phyloP scores from a whole-genome alignment of 2,329 filamentous ascomycete genomes.

The Colletotrichum ledebouriae region DNA sequence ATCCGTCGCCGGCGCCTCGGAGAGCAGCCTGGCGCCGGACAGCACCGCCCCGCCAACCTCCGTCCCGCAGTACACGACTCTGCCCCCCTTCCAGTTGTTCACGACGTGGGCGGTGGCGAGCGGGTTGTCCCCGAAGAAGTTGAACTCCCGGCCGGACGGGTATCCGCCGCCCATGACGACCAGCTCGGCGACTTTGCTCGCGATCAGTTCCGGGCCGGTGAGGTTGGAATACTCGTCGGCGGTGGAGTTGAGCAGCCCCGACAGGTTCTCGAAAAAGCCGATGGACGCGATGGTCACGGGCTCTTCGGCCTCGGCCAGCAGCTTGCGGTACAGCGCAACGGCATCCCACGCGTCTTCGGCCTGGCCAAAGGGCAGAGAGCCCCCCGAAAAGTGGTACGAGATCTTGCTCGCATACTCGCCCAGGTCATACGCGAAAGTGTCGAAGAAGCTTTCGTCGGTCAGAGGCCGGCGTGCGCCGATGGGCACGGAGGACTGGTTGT shows the following conservation, averaged over 20 bases:
- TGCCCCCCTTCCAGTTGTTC: conserved; percentile 57
- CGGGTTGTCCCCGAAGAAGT: conserved; percentile 60
- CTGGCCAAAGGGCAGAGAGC: conserved; percentile 51
- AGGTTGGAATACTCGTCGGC: conserved; percentile 56
- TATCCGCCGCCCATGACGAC: conserved; percentile 67
- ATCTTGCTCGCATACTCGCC: conserved; percentile 63
- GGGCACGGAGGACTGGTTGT: conserved; percentile 52
- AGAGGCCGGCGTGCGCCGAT: conserved; percentile 57
- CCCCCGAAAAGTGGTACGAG: conserved; percentile 57
- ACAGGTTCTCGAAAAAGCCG: conserved; percentile 62
- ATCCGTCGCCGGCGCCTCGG: conserved; percentile 49
- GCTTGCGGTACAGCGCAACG: conserved; percentile 59
- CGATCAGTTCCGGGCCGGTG: conserved; percentile 56
- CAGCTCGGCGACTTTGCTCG: conserved; percentile 61
- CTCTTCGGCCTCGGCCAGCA: conserved; percentile 55
- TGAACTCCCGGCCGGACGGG: conserved; percentile 61
- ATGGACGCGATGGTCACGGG: conserved; percentile 61
- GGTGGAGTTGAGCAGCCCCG: conserved; percentile 59
- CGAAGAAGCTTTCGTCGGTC: conserved; percentile 59
- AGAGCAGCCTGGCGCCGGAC: conserved; percentile 55
- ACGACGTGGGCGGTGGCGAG: conserved; percentile 58
- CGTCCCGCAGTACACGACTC: conserved; percentile 57
- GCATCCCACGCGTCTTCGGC: conserved; percentile 57
- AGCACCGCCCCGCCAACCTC: conserved; percentile 59
- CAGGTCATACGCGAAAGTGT: conserved; percentile 53